A percentile compares a stretch with the other conserved stretches of the same genome.
These are phyloP conservation scores for Coprinopsis marcescibilis DNA, from an alignment of 768 basidiomycete genomes.

Conservation along the genomic window DNA sequence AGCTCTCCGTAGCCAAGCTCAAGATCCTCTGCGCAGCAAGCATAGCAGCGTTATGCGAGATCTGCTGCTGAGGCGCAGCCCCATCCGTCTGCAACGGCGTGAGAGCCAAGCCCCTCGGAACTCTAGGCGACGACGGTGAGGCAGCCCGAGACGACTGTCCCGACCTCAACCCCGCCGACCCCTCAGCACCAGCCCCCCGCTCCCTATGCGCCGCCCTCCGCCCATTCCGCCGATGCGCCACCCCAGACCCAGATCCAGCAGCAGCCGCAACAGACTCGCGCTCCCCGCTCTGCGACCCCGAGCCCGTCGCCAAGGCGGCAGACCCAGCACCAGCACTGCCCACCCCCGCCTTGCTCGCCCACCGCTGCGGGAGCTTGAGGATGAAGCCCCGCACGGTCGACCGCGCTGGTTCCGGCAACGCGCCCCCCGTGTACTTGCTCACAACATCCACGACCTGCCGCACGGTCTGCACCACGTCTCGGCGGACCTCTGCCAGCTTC, in stretches of 20 bases:
- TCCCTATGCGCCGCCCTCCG: slow-evolving; percentile 20
- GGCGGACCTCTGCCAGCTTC: slow-evolving; percentile 68
- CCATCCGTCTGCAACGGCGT: not conserved
- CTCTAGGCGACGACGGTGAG: slow-evolving; percentile 15
- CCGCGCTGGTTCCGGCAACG: slow-evolving; percentile 81
- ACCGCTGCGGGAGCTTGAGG: slow-evolving; percentile 73
- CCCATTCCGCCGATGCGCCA: slow-evolving; percentile 22
- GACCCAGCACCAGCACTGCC: slow-evolving; percentile 10
- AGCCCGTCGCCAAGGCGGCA: not conserved
- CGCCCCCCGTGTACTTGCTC: slow-evolving; percentile 77
- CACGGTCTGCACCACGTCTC: slow-evolving; percentile 84
- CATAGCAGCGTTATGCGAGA: slow-evolving; percentile 51
- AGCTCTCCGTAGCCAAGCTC: slow-evolving; percentile 81
- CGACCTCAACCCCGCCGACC: not conserved
- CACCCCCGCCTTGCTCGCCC: slow-evolving; percentile 47
- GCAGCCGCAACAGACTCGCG: slow-evolving; percentile 27
- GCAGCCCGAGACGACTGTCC: slow-evolving; percentile 12
- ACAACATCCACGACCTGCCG: slow-evolving; percentile 87
- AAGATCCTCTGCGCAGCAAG: slow-evolving; percentile 77
- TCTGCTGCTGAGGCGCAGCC: slow-evolving; percentile 4
- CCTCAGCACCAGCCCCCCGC: not conserved
- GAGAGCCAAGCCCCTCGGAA: not conserved
- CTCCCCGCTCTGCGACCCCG: slow-evolving; percentile 16
- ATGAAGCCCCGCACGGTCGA: slow-evolving; percentile 71
- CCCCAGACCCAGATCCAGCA: slow-evolving; percentile 27